Conservation (phyloP, 2,329 filamentous ascomycete genomes). For the Aspergillus neoniger region DNA sequence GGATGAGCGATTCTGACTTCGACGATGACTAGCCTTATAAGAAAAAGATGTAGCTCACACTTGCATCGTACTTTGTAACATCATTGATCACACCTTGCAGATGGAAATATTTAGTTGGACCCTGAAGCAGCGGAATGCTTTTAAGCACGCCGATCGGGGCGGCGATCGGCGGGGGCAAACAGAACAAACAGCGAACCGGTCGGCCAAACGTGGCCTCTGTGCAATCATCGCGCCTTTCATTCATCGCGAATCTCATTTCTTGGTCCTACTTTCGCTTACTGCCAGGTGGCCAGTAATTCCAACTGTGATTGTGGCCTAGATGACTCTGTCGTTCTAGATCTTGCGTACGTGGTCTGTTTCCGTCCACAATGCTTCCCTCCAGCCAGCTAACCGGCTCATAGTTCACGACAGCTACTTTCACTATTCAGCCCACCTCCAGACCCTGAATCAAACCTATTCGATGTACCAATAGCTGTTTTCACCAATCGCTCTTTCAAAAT, state of each 20-base stretch:
- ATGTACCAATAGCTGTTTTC: neutral
- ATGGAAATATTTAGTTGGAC: neutral
- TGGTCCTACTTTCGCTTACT: slow-evolving; percentile 25
- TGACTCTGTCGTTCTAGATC: slow-evolving; percentile 27
- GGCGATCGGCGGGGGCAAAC: slow-evolving; percentile 14
- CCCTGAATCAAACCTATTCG: neutral
- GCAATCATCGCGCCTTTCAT: slow-evolving; percentile 14
- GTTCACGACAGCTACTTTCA: slow-evolving; percentile 6
- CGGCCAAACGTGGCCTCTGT: slow-evolving; percentile 29
- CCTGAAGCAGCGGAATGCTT: neutral
- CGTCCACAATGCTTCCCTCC: neutral
- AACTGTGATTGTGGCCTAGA: slow-evolving; percentile 28
- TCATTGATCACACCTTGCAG: too few relatives aligned
- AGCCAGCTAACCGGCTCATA: slow-evolving; percentile 11
- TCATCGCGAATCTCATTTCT: slow-evolving; percentile 9
- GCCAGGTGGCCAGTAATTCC: slow-evolving; percentile 36
- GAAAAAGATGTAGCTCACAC: neutral
- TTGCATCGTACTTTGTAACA: neutral
- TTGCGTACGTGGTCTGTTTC: neutral
- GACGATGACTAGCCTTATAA: slow-evolving; percentile 40
- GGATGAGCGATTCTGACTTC: slow-evolving; percentile 66
- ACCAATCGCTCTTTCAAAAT: neutral
- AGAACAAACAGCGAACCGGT: slow-evolving; percentile 19
- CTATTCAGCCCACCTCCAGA: neutral
- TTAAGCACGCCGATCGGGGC: slow-evolving; percentile 2